Evolutionary conservation across 2,329 filamentous ascomycete species (phyloP).

Genomic region (Curvularia sp.): DNA sequence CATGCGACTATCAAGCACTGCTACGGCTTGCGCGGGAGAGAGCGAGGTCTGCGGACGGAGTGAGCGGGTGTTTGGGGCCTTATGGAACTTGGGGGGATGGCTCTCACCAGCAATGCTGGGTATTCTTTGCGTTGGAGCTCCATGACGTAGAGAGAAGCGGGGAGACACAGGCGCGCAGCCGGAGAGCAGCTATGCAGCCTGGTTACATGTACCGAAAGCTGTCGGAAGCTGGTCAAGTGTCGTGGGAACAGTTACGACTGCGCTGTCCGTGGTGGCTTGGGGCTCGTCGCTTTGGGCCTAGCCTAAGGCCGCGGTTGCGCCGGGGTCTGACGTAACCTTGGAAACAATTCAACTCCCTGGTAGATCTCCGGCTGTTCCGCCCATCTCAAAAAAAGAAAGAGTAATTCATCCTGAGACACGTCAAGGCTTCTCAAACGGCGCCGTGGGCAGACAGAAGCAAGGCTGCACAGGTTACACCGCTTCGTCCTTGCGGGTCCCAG

Average conservation of each 20-base stretch:
- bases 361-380: conserved; percentile 1
- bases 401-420: conserved; percentile 3
- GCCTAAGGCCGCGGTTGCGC: conserved; percentile 20
- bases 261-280: conserved; percentile 42
- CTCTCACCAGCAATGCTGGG: conserved; percentile 85
- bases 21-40: conserved; percentile 81
- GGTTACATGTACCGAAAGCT: conserved; percentile 41
- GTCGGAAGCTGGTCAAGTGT: conserved; percentile 36
- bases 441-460: conserved; percentile 2
- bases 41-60: conserved; percentile 70
- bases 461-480: not conserved
- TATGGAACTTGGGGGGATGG: conserved; percentile 15
- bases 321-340: conserved; percentile 32
- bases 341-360: conserved; percentile 9
- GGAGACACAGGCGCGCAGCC: conserved; percentile 40
- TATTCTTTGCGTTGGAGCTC: conserved; percentile 87
- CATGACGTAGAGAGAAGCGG: conserved; percentile 40
- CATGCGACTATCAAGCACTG: conserved; percentile 83
- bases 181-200: conserved; percentile 23
- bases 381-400: not conserved
- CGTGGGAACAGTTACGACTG: conserved; percentile 43
- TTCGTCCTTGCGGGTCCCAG: conserved; percentile 10
- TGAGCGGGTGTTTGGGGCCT: conserved; percentile 37
- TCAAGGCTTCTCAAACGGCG: not conserved
- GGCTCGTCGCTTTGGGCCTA: conserved; percentile 32